phyloP scores from a whole-genome alignment of 495 filamentous ascomycete species.

The Xylaria acuta region DNA sequence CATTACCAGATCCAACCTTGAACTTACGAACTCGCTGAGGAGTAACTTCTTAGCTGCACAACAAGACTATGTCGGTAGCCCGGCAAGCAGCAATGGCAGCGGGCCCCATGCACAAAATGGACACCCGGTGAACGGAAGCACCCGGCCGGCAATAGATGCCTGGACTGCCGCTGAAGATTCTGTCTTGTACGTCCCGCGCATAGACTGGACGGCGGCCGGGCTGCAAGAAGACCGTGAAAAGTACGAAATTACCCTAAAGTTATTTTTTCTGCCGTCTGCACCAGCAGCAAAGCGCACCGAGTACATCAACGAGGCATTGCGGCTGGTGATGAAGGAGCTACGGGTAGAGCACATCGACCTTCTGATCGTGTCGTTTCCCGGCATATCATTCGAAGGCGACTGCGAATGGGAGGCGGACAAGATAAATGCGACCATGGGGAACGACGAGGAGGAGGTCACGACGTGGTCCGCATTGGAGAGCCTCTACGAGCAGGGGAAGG shows the following conservation, averaged over 20 bases:
- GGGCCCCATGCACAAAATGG: conserved; percentile 21
- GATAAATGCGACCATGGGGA: conserved; percentile 64
- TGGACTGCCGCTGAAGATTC: conserved; percentile 71
- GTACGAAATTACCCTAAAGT: conserved; percentile 92
- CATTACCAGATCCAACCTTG: conserved; percentile 81
- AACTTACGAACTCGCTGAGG: conserved; percentile 84
- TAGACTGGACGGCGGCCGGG: conserved; percentile 72
- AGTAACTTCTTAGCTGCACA: conserved; percentile 78
- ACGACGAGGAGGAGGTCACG: conserved; percentile 67
- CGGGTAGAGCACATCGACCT: conserved; percentile 79
- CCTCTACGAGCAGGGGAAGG: conserved; percentile 72
- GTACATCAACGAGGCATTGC: conserved; percentile 77
- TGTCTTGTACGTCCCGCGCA: conserved; percentile 75
- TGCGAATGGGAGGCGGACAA: conserved; percentile 79
- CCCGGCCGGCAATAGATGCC: conserved; percentile 42
- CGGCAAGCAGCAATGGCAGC: conserved; percentile 34
- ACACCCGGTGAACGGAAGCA: conserved; percentile 19
- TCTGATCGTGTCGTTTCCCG: conserved; percentile 90
- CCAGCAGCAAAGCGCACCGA: conserved; percentile 63
- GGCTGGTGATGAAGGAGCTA: conserved; percentile 79
- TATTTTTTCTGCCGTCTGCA: conserved; percentile 85
- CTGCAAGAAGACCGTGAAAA: conserved; percentile 77
- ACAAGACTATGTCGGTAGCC: conserved; percentile 57
- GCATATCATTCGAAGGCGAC: conserved; percentile 90
- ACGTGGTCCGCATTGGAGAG: conserved; percentile 77